Evolutionary conservation across 2,329 filamentous ascomycete genomes (phyloP), one percentile per base, ranked within the genome.

Genomic region (Fusarium sp.): DNA sequence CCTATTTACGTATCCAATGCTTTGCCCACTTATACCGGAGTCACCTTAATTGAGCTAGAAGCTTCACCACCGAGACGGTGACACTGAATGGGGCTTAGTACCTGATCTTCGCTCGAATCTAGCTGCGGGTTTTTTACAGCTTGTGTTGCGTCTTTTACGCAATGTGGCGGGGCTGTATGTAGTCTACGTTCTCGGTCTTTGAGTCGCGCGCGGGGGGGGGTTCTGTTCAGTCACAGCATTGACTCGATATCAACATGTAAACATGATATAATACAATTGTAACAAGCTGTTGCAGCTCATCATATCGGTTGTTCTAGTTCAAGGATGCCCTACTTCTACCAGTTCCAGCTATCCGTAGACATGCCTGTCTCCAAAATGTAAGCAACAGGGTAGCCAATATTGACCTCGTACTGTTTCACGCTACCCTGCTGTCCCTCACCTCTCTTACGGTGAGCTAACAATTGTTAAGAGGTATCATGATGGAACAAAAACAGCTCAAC

Each of bases 81-180:
- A 56, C 69, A 60, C 70, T 56, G 44, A 23, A 67, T 56, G 58
- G 33, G 70, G 70, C 48, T 73, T 73, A 73, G 70, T 66, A 55
- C 48, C 57, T 73, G 70, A 73, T 73, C 70, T 70, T 73, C 44
- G 61, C 69, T 73, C 66, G 44, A 70, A 42, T 56, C 56, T 63
- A 70, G 60, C 70, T 73, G 70, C 70, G 70, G 70, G 61, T 55
- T 69, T 69, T 69, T 76, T 72, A 66, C 58, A 65, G 62, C 65
- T 63, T 63, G 62, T 66, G 63, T 76, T 77, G 78, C 78, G 78
- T 71, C 77, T 79, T 79, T 79, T 78, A 77, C 75, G 77, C 75
- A 78, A 77, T 67, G 54, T 39, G 61, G 73, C 70, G 74, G 74
- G 74, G 72, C 72, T 52, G 19, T 35, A n/a, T n/a, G n/a, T n/a